Base-by-base conservation (phyloP, 208 protist species). In the Porcisia deanei region DNA sequence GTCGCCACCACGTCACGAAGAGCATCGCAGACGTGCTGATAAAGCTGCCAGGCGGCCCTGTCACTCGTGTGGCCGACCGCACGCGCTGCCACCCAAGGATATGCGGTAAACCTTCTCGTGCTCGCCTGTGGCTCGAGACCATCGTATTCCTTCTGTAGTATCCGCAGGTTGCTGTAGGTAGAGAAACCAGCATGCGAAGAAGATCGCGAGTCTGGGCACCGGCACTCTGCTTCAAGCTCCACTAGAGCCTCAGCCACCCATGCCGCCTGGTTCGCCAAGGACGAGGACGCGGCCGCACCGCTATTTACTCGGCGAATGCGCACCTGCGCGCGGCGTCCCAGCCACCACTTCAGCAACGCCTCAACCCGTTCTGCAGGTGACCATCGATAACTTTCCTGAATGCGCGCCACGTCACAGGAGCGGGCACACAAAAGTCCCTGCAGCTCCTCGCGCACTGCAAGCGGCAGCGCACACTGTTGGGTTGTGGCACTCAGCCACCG, bases 171-270 rank as follows among this genome's bases (percentile, higher is more conserved):
- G 43, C n/a, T 16, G 18, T 69, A 34, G 10, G 8, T 3, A 25
- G 64, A 5, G 8, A 37, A 37, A 12, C 9, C 25, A 54, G 2
- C 45, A 9, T 53, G 64, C 22, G 59, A 41, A 41, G 37, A 34
- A 9, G 63, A 52, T 37, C 1, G 63, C 63, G 6, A 20, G 14
- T 43, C 65, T 9, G 45, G 16, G 4, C 54, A 22, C 63, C 22
- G 53, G 47, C 2, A 55, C 49, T 39, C 30, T 37, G 63, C 70
- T 12, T 30, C 4, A 2, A 72, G 47, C 45, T 49, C 70, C 1
- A 81, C n/a, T n/a, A 76, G 39, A 60, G 70, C 54, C 66, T 74
- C 77, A 0, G 65, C 71, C 25, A 73, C 49, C 77, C 71, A 77
- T 57, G 22, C 71, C n/a, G 18, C 14, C 45, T 58, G 20, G 4